Conservation (phyloP, 352 stramenopile species). For the Phytophthora boehmeriae region DNA sequence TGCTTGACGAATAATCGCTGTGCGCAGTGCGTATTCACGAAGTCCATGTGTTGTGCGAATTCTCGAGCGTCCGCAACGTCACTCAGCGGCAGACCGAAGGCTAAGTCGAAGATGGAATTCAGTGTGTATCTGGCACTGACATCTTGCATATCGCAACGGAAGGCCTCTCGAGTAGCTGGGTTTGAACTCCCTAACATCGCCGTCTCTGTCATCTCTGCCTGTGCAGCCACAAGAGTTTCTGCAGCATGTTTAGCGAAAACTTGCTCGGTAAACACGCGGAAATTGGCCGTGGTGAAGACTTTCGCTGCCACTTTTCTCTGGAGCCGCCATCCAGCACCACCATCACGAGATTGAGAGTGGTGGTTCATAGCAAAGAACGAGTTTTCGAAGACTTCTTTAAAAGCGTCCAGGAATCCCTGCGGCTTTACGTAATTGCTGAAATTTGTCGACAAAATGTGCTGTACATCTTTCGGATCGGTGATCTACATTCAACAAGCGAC, state of each 20-base stretch:
- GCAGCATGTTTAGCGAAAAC: slow-evolving; percentile 53
- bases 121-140: slow-evolving; percentile 59
- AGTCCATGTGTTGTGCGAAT: slow-evolving; percentile 58
- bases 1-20: slow-evolving; percentile 65
- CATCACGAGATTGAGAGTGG: slow-evolving; percentile 51
- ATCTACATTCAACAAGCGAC: slow-evolving; percentile 28
- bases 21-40: slow-evolving; percentile 61
- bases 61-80: slow-evolving; percentile 34
- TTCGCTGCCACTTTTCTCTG: slow-evolving; percentile 88
- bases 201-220: slow-evolving; percentile 11
- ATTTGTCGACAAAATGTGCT: slow-evolving; percentile 71
- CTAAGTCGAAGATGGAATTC: slow-evolving; percentile 62
- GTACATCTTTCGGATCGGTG: slow-evolving; percentile 61
- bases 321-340: slow-evolving; percentile 65
- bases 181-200: not conserved
- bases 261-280: slow-evolving; percentile 51
- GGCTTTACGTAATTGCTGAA: slow-evolving; percentile 80
- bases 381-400: slow-evolving; percentile 67
- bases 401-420: slow-evolving; percentile 68
- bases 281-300: slow-evolving; percentile 83
- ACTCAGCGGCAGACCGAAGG: slow-evolving; percentile 50
- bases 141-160: slow-evolving; percentile 60
- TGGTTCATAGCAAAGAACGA: slow-evolving; percentile 82
- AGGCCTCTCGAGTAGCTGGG: slow-evolving; percentile 8
- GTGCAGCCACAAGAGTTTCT: slow-evolving; percentile 18